Percentiles rank a stretch among this genome's conserved stretches.
Conservation (phyloP, 129 eudicot genomes). For the Solidago caesia region DNA sequence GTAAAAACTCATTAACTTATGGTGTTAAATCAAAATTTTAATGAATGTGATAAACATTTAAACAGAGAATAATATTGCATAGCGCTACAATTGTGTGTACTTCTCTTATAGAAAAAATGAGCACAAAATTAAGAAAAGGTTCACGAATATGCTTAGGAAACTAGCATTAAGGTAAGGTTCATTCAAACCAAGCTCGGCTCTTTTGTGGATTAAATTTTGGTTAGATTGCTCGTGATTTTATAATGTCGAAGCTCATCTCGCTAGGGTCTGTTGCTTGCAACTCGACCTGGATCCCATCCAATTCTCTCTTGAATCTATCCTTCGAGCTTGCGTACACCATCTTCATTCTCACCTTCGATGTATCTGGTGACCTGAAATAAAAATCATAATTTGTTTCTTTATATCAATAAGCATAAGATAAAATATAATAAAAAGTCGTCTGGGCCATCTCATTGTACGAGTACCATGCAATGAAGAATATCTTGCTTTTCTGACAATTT, state of each 20-base stretch:
- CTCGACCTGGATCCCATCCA: slow-evolving; percentile 90
- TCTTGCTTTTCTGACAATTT: slow-evolving; percentile 91
- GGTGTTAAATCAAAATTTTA: not conserved
- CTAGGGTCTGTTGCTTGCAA: slow-evolving; percentile 92
- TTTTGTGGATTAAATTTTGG: not conserved
- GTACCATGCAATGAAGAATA: slow-evolving; percentile 85
- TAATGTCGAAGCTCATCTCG: slow-evolving; percentile 87
- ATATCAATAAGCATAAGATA: not conserved
- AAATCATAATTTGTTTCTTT: not conserved
- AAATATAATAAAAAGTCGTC: not conserved
- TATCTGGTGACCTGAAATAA: slow-evolving; percentile 68
- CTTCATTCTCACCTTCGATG: slow-evolving; percentile 88
- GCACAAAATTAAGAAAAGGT: slow-evolving; percentile 9
- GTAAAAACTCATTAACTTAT: not conserved
- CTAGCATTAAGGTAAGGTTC: slow-evolving; percentile 23
- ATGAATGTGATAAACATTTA: not conserved
- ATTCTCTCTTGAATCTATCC: slow-evolving; percentile 90
- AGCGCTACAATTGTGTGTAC: slow-evolving; percentile 28
- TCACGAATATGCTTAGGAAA: slow-evolving; percentile 12
- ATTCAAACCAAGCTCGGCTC: slow-evolving; percentile 8
- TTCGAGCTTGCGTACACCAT: slow-evolving; percentile 95
- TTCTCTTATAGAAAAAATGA: slow-evolving; percentile 18
- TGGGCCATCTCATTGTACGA: not conserved
- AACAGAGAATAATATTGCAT: slow-evolving; percentile 19
- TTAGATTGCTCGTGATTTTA: slow-evolving; percentile 68